Evolutionary conservation across 202 grass and related monocot species (phyloP).

Genomic region (Dendrocalamus latiflorus): DNA sequence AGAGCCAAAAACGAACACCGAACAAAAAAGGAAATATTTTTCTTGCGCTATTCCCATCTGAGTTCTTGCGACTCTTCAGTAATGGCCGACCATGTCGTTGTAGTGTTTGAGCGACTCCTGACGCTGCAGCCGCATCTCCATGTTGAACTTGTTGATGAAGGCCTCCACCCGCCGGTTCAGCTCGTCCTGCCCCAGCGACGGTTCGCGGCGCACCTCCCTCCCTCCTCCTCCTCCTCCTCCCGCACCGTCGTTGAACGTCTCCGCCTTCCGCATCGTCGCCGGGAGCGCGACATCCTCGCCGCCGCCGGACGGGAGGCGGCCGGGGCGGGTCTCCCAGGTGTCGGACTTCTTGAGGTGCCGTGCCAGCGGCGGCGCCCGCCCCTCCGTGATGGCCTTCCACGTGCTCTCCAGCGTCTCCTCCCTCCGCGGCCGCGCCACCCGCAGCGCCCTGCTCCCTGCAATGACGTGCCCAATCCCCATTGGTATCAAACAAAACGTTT

Average conservation of each 20-base stretch:
- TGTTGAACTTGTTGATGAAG: conserved; percentile 98
- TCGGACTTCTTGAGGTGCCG: conserved; percentile 96
- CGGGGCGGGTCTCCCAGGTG: conserved; percentile 53
- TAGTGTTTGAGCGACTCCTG: conserved; percentile 83
- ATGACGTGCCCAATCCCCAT: neutral
- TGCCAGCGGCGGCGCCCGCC: conserved; percentile 49
- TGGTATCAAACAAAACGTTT: neutral
- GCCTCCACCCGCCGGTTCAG: conserved; percentile 81
- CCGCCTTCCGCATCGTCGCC: conserved; percentile 64
- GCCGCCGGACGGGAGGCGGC: conserved; percentile 28
- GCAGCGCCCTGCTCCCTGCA: conserved; percentile 58
- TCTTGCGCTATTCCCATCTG: neutral
- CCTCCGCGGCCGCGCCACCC: conserved; percentile 55
- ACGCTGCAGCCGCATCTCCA: conserved; percentile 91
- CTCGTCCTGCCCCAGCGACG: conserved; percentile 83
- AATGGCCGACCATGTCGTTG: conserved; percentile 56
- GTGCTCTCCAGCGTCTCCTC: conserved; percentile 82
- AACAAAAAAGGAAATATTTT: neutral
- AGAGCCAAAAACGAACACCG: conserved; percentile 23
- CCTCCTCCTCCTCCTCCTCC: neutral
- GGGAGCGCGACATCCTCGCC: neutral
- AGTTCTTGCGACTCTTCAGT: conserved; percentile 13
- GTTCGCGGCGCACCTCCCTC: conserved; percentile 53
- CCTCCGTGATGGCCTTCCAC: conserved; percentile 94
- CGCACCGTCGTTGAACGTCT: conserved; percentile 65